Evolutionary conservation across 163 green algal species (phyloP).

Genomic region (Trebouxia gelatinosa): DNA sequence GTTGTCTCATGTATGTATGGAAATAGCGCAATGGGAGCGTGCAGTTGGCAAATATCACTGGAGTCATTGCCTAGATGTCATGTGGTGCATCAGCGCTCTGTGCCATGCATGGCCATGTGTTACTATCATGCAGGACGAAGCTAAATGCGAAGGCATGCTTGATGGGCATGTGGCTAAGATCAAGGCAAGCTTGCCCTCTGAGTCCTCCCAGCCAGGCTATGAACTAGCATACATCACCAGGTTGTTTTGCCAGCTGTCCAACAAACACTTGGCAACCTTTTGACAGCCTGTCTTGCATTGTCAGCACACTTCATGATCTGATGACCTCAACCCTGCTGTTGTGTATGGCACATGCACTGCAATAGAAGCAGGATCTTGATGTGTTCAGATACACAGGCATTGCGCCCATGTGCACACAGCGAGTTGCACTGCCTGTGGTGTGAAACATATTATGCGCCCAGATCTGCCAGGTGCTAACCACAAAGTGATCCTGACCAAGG

Average conservation of each 20-base stretch:
- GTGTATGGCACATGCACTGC: not conserved
- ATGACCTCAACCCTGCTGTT: not conserved
- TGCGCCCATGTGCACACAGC: not conserved
- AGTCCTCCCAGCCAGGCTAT: not conserved
- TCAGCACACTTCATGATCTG: not conserved
- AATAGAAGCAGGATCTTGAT: not conserved
- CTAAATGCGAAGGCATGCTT: not conserved
- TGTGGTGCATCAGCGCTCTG: not conserved
- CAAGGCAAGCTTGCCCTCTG: not conserved
- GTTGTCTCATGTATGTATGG: too few species aligned
- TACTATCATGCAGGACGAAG: not conserved
- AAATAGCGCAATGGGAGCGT: too few species aligned
- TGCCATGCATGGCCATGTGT: not conserved
- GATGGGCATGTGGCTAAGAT: not conserved
- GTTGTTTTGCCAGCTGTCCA: too few species aligned
- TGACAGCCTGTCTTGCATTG: not conserved
- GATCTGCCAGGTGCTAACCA: too few species aligned
- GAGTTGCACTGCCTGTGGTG: too few species aligned
- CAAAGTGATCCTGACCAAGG: too few species aligned
- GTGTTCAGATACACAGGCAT: not conserved
- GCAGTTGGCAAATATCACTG: not conserved
- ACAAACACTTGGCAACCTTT: too few species aligned
- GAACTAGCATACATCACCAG: constrained; percentile 12
- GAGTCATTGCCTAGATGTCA: not conserved
- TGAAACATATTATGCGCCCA: too few species aligned